Conservation (phyloP, 768 basidiomycete genomes). For the Kwoniella dejecticola region DNA sequence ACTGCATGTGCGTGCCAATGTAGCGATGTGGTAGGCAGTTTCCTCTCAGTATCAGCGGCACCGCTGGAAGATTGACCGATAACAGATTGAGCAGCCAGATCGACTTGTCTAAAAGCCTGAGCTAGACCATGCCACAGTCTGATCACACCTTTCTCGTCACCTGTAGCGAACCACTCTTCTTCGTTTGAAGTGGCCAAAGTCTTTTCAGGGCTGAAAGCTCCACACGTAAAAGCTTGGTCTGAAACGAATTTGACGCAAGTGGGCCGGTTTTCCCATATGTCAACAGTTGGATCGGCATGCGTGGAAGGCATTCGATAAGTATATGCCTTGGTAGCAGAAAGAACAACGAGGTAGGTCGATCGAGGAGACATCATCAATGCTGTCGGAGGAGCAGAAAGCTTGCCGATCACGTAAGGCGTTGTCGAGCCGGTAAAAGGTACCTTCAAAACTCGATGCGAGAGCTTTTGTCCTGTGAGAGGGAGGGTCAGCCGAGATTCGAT, state of each 20-base stretch:
- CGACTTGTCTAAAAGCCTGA: constrained; percentile 56
- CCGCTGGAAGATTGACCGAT: constrained; percentile 7
- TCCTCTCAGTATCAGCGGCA: constrained; percentile 58
- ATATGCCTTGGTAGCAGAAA: constrained; percentile 50
- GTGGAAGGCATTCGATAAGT: constrained; percentile 38
- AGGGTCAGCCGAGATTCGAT: background rate
- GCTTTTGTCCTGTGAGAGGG: constrained; percentile 6
- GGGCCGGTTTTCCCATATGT: constrained; percentile 21
- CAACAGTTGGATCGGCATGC: background rate
- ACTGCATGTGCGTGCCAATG: constrained; percentile 99
- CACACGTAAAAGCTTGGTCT: constrained; percentile 74
- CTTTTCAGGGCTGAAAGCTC: constrained; percentile 81
- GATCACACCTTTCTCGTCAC: constrained; percentile 80
- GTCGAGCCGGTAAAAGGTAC: constrained; percentile 10
- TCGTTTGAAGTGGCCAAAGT: constrained; percentile 18
- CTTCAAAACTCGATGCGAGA: constrained; percentile 14
- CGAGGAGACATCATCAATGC: constrained; percentile 51
- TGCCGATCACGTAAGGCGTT: constrained; percentile 22
- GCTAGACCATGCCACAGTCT: constrained; percentile 91
- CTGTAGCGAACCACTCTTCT: constrained; percentile 91
- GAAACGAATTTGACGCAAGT: constrained; percentile 70
- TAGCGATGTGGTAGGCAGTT: constrained; percentile 77
- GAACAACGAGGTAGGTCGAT: constrained; percentile 49
- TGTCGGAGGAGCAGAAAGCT: constrained; percentile 35
- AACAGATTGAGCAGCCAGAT: constrained; percentile 15